Base-by-base conservation (phyloP, 2,329 filamentous ascomycete genomes). In the Grosmannia clavigera region DNA sequence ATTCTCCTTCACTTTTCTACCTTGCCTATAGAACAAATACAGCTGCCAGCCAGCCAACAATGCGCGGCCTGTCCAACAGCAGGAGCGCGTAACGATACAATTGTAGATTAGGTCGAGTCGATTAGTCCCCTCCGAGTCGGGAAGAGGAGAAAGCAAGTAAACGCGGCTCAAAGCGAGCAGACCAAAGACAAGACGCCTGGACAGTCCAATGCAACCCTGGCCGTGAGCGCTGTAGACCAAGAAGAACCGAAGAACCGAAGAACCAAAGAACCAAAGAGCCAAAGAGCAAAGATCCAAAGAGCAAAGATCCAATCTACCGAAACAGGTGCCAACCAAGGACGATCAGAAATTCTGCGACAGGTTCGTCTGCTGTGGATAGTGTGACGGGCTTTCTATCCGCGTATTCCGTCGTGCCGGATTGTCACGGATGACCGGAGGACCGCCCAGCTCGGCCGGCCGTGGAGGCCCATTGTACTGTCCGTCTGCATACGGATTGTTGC, bases 301-400 rank as follows among this genome's bases (percentile, higher is more conserved):
- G 11, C 27, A 43, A 56, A 25, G 35, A 43, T 10, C 54, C 19
- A 25, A 19, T 22, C 22, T 22, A 22, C 22, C 22, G 22, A 22
- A 22, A 22, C 22, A 22, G 22, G 22, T 22, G 22, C 22, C 22
- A 4, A 48, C 43, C 43, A 48, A 48, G 3, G 43, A 48, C n/a
- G 12, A 51, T 54, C 82, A 97, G 68, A 99, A 99, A 73, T 99
- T 99, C 74, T 97, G 94, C 38, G 94, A 89, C 68, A 99, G 96
- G 61, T 94, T 94, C 68, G 89, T 95, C 76, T 95, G 91, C 70
- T 95, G 90, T 12, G 92, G 92, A 68, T 89, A 95, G 64, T 94
- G 88, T 53, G 88, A 83, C 2, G 90, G 87, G 70, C 87, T 95
- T 75, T 97, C 92, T 68, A 99, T 97, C 63, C 92, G 84, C 14